Evolutionary conservation across 2,329 filamentous ascomycete genomes (phyloP), one percentile per base, ranked within the genome.

Genomic region (Thelonectria discophora): DNA sequence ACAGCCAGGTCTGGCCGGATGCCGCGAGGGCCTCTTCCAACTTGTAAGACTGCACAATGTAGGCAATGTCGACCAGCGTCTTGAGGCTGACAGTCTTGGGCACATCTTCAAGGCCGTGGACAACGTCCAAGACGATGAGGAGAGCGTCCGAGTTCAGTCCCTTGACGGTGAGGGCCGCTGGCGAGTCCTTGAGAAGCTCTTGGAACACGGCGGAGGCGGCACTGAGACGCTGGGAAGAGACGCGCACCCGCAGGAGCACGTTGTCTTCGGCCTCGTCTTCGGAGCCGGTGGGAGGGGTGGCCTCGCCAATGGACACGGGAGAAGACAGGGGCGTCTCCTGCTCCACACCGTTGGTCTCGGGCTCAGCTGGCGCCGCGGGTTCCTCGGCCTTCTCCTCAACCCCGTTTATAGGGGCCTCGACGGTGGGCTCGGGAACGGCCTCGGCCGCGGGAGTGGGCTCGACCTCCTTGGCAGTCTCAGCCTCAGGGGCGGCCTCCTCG

Each of bases 1-100:
- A 21, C 15, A 62, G 11, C 62, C 64, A 65, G 1, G 15, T 15
- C 5, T 49, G 24, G 7, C 6, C 43, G 10, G 53, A 49, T 3
- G 24, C n/a, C 1, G 64, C 42, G 10, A 55, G 5, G 0, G 9
- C 21, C 0, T 67, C 63, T 3, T 62, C 42, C 2, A 43, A 57
- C 2, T 59, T 27, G 2, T 66, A 67, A 10, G 66, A 55, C 7
- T 66, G 63, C 10, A 60, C 49, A 0, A 67, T 32, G 1, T 59
- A 54, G 2, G 57, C 49, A 4, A 67, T 32, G 1, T 63, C 54
- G 10, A 51, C 21, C 0, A 67, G 5, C 0, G 56, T 58, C 2
- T 39, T 2, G 1, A 64, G 5, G 3, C 9, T 47, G 5, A 62
- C 1, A 0, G 34, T 0, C 0, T 7, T 40, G 0, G 55, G 63